Percentiles rank a stretch among this genome's conserved stretches.
Evolutionary conservation across 208 protist genomes (phyloP).

Genomic region (Leishmania mexicana): DNA sequence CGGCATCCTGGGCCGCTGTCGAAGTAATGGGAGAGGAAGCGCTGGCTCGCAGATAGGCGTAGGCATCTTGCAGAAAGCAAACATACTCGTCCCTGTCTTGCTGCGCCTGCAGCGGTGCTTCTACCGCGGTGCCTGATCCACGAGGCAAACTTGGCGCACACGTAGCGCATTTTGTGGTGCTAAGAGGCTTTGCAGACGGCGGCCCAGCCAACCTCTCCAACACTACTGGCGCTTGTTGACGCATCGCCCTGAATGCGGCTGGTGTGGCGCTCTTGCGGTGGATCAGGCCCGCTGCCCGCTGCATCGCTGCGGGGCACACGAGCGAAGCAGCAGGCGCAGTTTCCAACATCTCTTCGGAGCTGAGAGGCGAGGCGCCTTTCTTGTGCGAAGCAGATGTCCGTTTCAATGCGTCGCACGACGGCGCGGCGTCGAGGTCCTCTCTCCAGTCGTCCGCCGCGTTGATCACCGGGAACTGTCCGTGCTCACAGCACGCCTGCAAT

Average conservation of each 20-base stretch:
- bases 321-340: neutral
- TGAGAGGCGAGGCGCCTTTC: neutral
- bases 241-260: conserved; percentile 1
- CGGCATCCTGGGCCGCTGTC: neutral
- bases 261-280: neutral
- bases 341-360: neutral
- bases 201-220: neutral
- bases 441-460: neutral
- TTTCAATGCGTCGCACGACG: neutral
- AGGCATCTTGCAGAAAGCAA: conserved; percentile 46
- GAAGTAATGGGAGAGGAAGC: neutral
- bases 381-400: neutral
- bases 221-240: neutral
- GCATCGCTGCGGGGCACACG: neutral
- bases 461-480: conserved; percentile 47
- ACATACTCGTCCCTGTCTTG: neutral
- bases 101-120: neutral
- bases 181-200: neutral
- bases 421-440: neutral
- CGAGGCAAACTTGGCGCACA: neutral
- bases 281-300: neutral
- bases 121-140: neutral
- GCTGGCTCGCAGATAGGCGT: conserved; percentile 35
- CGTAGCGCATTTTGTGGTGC: neutral
- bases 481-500: conserved; percentile 46